phyloP scores from a whole-genome alignment of 225 moss, liverwort and hornwort genomes.

The Bryum argenteum region DNA sequence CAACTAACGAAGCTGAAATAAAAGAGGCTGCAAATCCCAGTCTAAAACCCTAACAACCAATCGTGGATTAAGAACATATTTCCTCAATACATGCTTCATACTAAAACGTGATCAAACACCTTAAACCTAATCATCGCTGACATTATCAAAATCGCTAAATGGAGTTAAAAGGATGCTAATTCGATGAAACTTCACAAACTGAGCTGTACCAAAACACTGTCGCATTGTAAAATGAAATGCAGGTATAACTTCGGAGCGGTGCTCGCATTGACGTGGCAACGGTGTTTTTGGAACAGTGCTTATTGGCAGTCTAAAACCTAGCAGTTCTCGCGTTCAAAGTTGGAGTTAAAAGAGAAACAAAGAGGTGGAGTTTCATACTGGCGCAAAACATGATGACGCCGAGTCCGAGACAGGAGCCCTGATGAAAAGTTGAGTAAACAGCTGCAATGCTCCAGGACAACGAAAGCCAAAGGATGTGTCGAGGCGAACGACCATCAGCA shows the following conservation, averaged over 20 bases:
- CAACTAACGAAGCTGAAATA: constrained; percentile 6
- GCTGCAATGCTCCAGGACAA: constrained; percentile 13
- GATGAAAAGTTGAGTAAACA: neutral
- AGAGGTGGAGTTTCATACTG: constrained; percentile 24
- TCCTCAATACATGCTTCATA: constrained; percentile 53
- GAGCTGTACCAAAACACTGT: neutral
- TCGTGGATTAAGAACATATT: neutral
- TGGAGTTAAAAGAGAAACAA: neutral
- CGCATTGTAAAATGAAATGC: neutral
- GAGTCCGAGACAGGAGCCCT: constrained; percentile 15
- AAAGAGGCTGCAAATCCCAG: constrained; percentile 1
- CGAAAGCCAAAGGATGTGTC: neutral
- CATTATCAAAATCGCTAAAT: constrained; percentile 16
- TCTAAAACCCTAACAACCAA: too few relatives aligned
- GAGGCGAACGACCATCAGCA: constrained; percentile 12
- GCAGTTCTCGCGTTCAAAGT: neutral
- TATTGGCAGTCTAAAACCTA: neutral
- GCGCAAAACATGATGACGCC: constrained; percentile 52
- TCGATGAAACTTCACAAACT: too few relatives aligned
- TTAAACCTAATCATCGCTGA: constrained; percentile 13
- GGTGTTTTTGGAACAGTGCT: neutral
- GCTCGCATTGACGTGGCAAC: constrained; percentile 8
- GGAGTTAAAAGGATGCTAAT: neutral
- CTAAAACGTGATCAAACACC: constrained; percentile 37
- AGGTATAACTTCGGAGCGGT: neutral